Evolutionary conservation across 2,329 filamentous ascomycete genomes (phyloP), one percentile per base, ranked within the genome.

Genomic region (Botryotinia convoluta): DNA sequence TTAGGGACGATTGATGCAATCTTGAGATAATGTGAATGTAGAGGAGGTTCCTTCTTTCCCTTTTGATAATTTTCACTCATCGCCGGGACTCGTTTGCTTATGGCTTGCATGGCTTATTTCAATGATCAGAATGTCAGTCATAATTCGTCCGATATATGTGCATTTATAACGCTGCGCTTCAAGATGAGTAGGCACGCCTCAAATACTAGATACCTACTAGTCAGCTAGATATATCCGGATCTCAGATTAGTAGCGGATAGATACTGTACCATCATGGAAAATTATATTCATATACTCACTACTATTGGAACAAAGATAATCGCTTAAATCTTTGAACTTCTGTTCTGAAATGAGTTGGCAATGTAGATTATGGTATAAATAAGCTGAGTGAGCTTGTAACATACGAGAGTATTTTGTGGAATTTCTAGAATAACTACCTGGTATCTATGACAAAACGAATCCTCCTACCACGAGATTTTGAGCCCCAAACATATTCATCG

Each of bases 321-420:
- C 35, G 35, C 35, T 37, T 37, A 37, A 37, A 37, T 37, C 35
- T 37, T 37, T 37, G 35, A 6, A 37, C 35, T 37, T 37, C 35
- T 37, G 35, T 37, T 7, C 35, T 7, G 35, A 37, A 37, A 37
- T 5, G 35, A 37, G 35, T 37, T 6, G 4, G 35, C 35, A 37
- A 37, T 18, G 5, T 44, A 18, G 16, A 44, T 7, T 7, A 1
- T 10, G 20, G 3, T 45, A 22, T 22, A 22, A 51, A 16, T 67
- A 67, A 54, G 64, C 64, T 54, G 64, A 67, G 64, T 39, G 32
- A 67, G 44, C 44, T n/a, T 37, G 35, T 45, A 45, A 45, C 20
- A 45, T 4, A 45, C 3, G 32, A 22, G 18, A 37, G 14, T 7
- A 5, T 51, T 20, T 37, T 20, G 32, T 51, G 32, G 32, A 67